Conservation (phyloP, 768 basidiomycete species). For the Tylopilus vinaceipallidus region DNA sequence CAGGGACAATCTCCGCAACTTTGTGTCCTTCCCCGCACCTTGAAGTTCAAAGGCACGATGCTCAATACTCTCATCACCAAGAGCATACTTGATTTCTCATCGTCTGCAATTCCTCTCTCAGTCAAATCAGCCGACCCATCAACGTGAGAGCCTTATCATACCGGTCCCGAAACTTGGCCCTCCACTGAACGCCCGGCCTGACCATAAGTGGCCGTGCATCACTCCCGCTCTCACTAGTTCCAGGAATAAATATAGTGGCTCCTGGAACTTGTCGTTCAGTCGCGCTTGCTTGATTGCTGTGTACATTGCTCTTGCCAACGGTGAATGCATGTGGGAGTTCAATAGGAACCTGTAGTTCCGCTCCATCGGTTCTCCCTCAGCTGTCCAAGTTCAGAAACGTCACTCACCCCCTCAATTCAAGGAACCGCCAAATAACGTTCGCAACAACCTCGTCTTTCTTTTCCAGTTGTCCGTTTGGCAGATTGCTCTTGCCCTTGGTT, state of each 20-base stretch:
- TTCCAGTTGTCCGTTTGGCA: slow-evolving; percentile 57
- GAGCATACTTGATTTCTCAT: slow-evolving; percentile 92
- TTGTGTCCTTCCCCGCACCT: slow-evolving; percentile 47
- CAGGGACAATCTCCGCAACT: not conserved
- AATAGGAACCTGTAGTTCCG: slow-evolving; percentile 68
- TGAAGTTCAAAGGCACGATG: slow-evolving; percentile 93
- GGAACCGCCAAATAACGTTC: slow-evolving; percentile 97
- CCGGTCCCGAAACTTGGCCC: slow-evolving; percentile 94
- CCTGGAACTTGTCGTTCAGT: slow-evolving; percentile 98
- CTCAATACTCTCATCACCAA: slow-evolving; percentile 95
- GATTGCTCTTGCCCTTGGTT: slow-evolving; percentile 66
- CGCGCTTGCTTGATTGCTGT: slow-evolving; percentile 73
- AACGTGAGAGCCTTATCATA: slow-evolving; percentile 41
- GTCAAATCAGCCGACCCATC: slow-evolving; percentile 23
- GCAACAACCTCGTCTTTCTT: slow-evolving; percentile 99
- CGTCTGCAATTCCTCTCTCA: slow-evolving; percentile 50
- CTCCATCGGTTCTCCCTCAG: slow-evolving; percentile 5
- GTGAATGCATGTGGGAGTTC: slow-evolving; percentile 85
- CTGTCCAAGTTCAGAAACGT: slow-evolving; percentile 2
- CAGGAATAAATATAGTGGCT: slow-evolving; percentile 90
- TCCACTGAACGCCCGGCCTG: slow-evolving; percentile 83
- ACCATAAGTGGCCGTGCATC: slow-evolving; percentile 93
- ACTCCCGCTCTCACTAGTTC: slow-evolving; percentile 96
- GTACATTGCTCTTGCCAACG: slow-evolving; percentile 90
- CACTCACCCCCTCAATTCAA: slow-evolving; percentile 86